Evolutionary conservation across 2,329 filamentous ascomycete genomes (phyloP), one percentile per base, ranked within the genome.

Genomic region (Trichophyton verrucosum): DNA sequence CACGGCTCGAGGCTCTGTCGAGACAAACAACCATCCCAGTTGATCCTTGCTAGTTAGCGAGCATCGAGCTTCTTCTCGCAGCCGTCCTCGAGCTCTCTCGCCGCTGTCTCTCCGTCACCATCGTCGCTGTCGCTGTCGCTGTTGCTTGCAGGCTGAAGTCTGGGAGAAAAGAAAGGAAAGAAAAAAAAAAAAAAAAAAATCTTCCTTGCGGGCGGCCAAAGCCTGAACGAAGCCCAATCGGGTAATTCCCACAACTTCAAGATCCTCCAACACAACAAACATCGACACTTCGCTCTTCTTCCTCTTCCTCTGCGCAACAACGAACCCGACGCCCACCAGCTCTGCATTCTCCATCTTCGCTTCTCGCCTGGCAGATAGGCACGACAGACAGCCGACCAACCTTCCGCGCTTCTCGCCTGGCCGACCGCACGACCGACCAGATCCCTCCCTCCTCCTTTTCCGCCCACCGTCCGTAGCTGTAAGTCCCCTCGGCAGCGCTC

Each of bases 231-330:
- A 42, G 38, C 49, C 33, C 42, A 49, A 57, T 51, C 44, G 17
- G 53, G 24, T 57, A 40, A 46, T 46, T 58, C 53, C 47, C 38
- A 40, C 44, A 38, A 53, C 46, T 36, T 30, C 44, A 44, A 17
- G 46, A 58, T 61, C 58, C 22, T 33, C 17, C 51, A 55, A 55
- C 46, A 55, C 30, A 30, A 27, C 49, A 53, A 53, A 38, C 33
- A 6, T 13, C 33, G 3, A 38, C 8, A 36, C 33, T 13, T 13
- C 33, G 33, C 8, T 38, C 27, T 7, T 30, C 22, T 33, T 33
- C 33, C 2, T 38, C 49, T 30, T 24, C 27, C 2, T 13, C 22
- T 6, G 51, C n/a, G 22, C 51, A 55, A 36, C 15, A 17, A n/a
- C 40, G n/a, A 17, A 7, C 11, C 2, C 38, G 15, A 42, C 38